phyloP scores from a whole-genome alignment of 75 land plant species.

The Selaginella tamariscina region DNA sequence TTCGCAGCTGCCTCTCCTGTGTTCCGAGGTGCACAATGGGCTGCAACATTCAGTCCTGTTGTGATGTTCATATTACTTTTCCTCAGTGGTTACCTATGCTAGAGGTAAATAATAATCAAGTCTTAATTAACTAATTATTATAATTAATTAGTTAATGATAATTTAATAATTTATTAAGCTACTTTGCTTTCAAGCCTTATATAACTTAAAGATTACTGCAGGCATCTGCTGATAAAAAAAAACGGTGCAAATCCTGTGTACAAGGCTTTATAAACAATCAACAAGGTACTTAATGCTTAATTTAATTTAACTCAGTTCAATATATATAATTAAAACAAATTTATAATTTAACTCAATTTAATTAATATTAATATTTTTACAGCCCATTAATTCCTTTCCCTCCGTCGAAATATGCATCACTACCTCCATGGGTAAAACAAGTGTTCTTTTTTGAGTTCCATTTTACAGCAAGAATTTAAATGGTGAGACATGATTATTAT shows the following conservation, averaged over 20 bases:
- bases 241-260: constrained; percentile 56
- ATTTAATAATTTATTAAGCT: background rate
- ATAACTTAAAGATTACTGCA: constrained; percentile 14
- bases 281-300: constrained; percentile 46
- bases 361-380: constrained; percentile 20
- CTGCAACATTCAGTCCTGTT: constrained; percentile 64
- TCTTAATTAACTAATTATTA: background rate
- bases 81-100: constrained; percentile 91
- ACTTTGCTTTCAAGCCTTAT: background rate
- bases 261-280: constrained; percentile 45
- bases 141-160: too few relatives aligned
- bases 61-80: constrained; percentile 64
- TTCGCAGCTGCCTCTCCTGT: constrained; percentile 76
- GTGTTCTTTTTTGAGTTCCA: constrained; percentile 71
- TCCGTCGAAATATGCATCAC: constrained; percentile 38
- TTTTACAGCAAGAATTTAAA: constrained; percentile 50
- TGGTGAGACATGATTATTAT: background rate
- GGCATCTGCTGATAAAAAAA: constrained; percentile 84
- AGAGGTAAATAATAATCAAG: constrained; percentile 46
- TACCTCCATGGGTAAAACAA: constrained; percentile 64
- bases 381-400: constrained; percentile 83
- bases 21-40: constrained; percentile 66
- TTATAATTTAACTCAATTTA: background rate
- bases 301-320: background rate
- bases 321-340: background rate